Conservation (phyloP, 2,329 filamentous ascomycete genomes). For the Paraconiothyrium sp. region DNA sequence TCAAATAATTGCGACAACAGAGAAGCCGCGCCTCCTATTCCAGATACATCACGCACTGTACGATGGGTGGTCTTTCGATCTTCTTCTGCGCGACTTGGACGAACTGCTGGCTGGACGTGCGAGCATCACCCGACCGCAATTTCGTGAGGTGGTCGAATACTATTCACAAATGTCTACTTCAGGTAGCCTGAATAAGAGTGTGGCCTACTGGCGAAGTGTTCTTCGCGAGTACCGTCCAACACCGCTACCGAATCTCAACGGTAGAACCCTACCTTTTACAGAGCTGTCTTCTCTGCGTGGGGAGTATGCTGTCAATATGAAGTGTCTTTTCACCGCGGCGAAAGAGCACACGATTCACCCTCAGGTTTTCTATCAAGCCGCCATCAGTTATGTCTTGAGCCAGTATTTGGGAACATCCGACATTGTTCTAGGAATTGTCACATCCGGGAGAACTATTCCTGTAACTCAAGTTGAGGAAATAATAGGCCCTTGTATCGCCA, state of each 20-base stretch:
- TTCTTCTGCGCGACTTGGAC: slow-evolving; percentile 74
- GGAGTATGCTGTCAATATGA: slow-evolving; percentile 30
- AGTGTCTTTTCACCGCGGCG: slow-evolving; percentile 29
- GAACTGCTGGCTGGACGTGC: slow-evolving; percentile 55
- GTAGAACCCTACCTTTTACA: slow-evolving; percentile 31
- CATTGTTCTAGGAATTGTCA: slow-evolving; percentile 79
- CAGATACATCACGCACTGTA: slow-evolving; percentile 85
- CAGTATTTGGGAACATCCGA: slow-evolving; percentile 72
- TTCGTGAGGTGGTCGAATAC: slow-evolving; percentile 66
- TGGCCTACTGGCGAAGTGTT: slow-evolving; percentile 74
- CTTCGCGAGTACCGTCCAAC: slow-evolving; percentile 66
- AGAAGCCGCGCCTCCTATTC: slow-evolving; percentile 48
- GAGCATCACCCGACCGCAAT: slow-evolving; percentile 63
- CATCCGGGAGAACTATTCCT: slow-evolving; percentile 81
- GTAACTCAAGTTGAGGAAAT: slow-evolving; percentile 75
- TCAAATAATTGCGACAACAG: slow-evolving; percentile 57
- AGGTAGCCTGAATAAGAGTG: slow-evolving; percentile 17
- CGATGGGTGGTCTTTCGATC: slow-evolving; percentile 91
- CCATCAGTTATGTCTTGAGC: slow-evolving; percentile 71
- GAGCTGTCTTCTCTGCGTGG: slow-evolving; percentile 27
- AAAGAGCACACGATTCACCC: slow-evolving; percentile 61
- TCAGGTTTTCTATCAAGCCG: slow-evolving; percentile 80
- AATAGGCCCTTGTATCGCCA: slow-evolving; percentile 81
- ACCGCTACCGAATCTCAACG: slow-evolving; percentile 68
- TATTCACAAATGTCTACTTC: slow-evolving; percentile 45